Evolutionary conservation across 169 alveolate species (phyloP).

Genomic region (Plasmodium blacklocki): DNA sequence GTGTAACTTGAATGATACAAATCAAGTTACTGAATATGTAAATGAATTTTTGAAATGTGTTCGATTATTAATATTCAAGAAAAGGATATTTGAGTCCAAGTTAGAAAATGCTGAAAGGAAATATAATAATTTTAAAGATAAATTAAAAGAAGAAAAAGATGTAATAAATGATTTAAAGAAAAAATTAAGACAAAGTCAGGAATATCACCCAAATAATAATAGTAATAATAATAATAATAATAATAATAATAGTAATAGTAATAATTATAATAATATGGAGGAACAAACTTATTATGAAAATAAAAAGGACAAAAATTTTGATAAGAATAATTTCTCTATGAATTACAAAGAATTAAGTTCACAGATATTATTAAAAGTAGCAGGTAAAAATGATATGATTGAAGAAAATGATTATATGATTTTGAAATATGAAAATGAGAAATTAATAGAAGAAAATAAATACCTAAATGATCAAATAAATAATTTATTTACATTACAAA

Average conservation of each 20-base stretch:
- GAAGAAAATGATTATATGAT: slow-evolving; percentile 25
- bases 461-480: slow-evolving; percentile 45
- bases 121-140: slow-evolving; percentile 51
- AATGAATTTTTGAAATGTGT: slow-evolving; percentile 61
- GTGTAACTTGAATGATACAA: slow-evolving; percentile 19
- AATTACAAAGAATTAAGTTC: slow-evolving; percentile 48
- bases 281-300: not conserved
- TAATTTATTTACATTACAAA: slow-evolving; percentile 24
- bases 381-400: slow-evolving; percentile 7
- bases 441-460: slow-evolving; percentile 66
- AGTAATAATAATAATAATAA: not conserved
- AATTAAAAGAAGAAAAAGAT: slow-evolving; percentile 63
- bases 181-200: slow-evolving; percentile 64
- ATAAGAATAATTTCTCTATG: not conserved
- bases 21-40: slow-evolving; percentile 38
- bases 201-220: not conserved
- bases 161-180: slow-evolving; percentile 56
- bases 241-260: not conserved
- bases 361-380: slow-evolving; percentile 9
- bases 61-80: slow-evolving; percentile 33
- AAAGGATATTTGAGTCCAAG: slow-evolving; percentile 52
- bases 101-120: slow-evolving; percentile 58
- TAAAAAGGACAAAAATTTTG: not conserved
- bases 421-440: slow-evolving; percentile 61
- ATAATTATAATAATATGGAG: not conserved